A percentile compares a stretch with the other conserved stretches of the same genome.
phyloP scores from a whole-genome alignment of 2,329 filamentous ascomycete genomes.

The Penicillium decumbens region DNA sequence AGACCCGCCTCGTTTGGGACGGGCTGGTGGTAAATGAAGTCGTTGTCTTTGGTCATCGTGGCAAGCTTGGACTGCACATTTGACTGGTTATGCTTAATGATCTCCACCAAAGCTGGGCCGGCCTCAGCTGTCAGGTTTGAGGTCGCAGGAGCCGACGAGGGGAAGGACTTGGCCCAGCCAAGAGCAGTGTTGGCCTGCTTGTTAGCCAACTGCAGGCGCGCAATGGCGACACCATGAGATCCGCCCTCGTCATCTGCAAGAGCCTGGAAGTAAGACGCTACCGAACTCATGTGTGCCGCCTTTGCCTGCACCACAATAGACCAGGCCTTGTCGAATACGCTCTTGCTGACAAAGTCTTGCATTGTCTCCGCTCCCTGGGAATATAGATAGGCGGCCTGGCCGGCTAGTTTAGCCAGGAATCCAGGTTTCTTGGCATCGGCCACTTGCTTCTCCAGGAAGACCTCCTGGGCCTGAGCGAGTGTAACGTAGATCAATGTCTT shows the following conservation, averaged over 20 bases:
- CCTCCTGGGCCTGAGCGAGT: constrained; percentile 92
- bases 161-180: constrained; percentile 72
- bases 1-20: constrained; percentile 82
- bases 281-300: constrained; percentile 72
- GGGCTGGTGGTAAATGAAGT: constrained; percentile 95
- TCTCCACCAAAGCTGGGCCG: constrained; percentile 66
- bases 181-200: constrained; percentile 71
- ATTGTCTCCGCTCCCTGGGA: constrained; percentile 81
- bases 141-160: constrained; percentile 68
- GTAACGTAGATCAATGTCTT: constrained; percentile 90
- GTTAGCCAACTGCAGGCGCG: constrained; percentile 77
- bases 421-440: constrained; percentile 88
- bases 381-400: constrained; percentile 85
- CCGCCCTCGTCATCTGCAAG: constrained; percentile 85
- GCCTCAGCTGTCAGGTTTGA: constrained; percentile 82
- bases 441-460: constrained; percentile 95
- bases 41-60: constrained; percentile 83
- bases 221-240: constrained; percentile 78
- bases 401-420: constrained; percentile 84
- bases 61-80: constrained; percentile 75
- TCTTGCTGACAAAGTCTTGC: constrained; percentile 86
- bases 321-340: constrained; percentile 94
- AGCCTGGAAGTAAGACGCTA: constrained; percentile 92
- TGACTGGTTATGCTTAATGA: constrained; percentile 75
- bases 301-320: constrained; percentile 68